Evolutionary conservation across 163 green algal species (phyloP), one percentile per base, ranked within the genome.

Genomic region (Botryococcus braunii): DNA sequence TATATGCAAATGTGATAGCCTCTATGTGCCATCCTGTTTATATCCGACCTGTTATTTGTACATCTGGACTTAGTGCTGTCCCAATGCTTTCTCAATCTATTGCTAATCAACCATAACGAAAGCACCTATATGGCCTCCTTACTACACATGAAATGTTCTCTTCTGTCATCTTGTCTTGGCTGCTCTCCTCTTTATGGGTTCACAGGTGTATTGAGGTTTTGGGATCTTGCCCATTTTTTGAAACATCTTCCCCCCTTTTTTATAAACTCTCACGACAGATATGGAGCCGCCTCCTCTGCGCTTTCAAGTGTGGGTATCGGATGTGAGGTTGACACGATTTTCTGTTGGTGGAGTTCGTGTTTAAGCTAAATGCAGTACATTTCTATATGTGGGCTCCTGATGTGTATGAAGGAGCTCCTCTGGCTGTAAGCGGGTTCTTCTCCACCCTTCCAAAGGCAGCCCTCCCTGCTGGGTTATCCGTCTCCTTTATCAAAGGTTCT

Each of bases 331-430:
- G 80, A 77, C 47, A 79, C 84, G 57, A 68, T 86, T 86, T 86
- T 74, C 64, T 86, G 58, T 52, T 79, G 38, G 69, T 82, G 46
- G 80, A 73, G n/a, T 81, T 86, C 71, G 41, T 86, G 34, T 85
- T 85, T 77, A 85, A 85, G 68, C 57, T 81, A 39, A 79, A 73
- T 63, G 81, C 81, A 55, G 78, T 77, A 49, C 81, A 78, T 66
- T 87, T 87, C 77, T 78, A 87, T 75, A 85, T 87, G 81, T 87
- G 78, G 78, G 74, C 77, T 43, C 81, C 81, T 55, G 81, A 87
- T 77, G 81, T 87, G 39, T 87, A 87, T 75, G 78, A 87, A 72
- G 81, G 81, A 66, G 74, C 81, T 39, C 81, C 81, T 49, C 83
- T 76, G 50, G 62, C 69, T 46, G 66, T 85, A 37, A 87, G 78